These are phyloP conservation scores for Fusarium napiforme DNA, from an alignment of 2,329 filamentous ascomycete genomes.

Conservation along the genomic window DNA sequence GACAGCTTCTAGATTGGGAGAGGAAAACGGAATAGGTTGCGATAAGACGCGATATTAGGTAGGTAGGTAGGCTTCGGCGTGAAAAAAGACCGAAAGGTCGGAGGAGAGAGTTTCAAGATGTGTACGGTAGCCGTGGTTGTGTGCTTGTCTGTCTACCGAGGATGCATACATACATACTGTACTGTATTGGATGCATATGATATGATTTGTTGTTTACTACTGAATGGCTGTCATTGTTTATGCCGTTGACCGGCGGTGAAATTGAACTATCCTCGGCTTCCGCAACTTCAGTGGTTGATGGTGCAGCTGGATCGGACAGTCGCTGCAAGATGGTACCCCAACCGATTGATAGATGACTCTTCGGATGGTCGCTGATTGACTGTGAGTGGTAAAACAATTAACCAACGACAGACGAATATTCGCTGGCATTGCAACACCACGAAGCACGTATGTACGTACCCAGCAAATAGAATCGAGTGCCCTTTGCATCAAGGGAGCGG, in stretches of 20 bases:
- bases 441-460: constrained; percentile 11
- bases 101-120: background rate
- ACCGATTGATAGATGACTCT: constrained; percentile 19
- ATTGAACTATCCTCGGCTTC: constrained; percentile 7
- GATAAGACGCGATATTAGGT: constrained; percentile 8
- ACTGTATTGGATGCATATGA: background rate
- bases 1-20: constrained; percentile 22
- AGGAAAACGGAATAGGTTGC: constrained; percentile 6
- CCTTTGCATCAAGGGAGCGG: constrained; percentile 26
- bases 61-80: constrained; percentile 6
- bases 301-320: constrained; percentile 23
- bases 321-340: constrained; percentile 25
- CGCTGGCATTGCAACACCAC: constrained; percentile 2
- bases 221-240: constrained; percentile 12
- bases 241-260: constrained; percentile 32
- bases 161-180: background rate
- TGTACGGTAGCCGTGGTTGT: background rate
- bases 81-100: background rate
- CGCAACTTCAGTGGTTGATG: constrained; percentile 18
- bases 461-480: constrained; percentile 24
- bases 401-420: constrained; percentile 14
- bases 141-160: constrained; percentile 5
- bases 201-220: background rate
- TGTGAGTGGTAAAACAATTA: constrained; percentile 18
- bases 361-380: constrained; percentile 11